Conservation (phyloP, 176 grass and related monocot genomes). For the Musa acuminata region DNA sequence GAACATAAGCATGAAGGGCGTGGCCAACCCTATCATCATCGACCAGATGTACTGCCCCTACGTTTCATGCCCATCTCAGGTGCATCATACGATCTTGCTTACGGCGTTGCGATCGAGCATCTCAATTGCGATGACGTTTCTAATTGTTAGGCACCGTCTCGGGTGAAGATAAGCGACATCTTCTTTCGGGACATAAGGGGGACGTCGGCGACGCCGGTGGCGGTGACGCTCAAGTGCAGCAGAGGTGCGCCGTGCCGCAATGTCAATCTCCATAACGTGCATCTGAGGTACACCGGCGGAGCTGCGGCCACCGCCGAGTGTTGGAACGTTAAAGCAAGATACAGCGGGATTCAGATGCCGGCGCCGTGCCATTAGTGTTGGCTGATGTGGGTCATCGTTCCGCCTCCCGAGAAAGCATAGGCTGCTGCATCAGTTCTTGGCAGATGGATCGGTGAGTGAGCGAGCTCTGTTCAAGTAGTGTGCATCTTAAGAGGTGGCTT, state of each 20-base stretch:
- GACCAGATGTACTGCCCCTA: constrained; percentile 38
- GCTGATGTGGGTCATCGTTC: not conserved
- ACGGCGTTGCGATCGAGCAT: not conserved
- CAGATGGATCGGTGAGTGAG: no score
- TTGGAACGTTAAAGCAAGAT: constrained; percentile 33
- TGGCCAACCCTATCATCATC: constrained; percentile 37
- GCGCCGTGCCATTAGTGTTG: constrained; percentile 29
- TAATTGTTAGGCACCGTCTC: constrained; percentile 31
- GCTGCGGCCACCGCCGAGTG: constrained; percentile 22
- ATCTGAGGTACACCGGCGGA: constrained; percentile 25
- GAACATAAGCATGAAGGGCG: constrained; percentile 26
- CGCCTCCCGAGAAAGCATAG: no score
- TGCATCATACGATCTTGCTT: not conserved
- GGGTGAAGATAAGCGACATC: constrained; percentile 41
- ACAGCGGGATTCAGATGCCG: constrained; percentile 36
- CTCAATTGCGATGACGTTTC: not conserved
- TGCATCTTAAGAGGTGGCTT: no score
- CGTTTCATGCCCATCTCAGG: constrained; percentile 10
- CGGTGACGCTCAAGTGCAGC: constrained; percentile 44
- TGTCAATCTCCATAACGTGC: constrained; percentile 41
- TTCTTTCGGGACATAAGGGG: constrained; percentile 49
- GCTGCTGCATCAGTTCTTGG: no score
- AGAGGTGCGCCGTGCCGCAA: constrained; percentile 43
- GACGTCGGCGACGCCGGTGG: constrained; percentile 35
- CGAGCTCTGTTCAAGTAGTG: no score